phyloP scores from a whole-genome alignment of 441 rosid genomes.

The Caryocar brasiliense region DNA sequence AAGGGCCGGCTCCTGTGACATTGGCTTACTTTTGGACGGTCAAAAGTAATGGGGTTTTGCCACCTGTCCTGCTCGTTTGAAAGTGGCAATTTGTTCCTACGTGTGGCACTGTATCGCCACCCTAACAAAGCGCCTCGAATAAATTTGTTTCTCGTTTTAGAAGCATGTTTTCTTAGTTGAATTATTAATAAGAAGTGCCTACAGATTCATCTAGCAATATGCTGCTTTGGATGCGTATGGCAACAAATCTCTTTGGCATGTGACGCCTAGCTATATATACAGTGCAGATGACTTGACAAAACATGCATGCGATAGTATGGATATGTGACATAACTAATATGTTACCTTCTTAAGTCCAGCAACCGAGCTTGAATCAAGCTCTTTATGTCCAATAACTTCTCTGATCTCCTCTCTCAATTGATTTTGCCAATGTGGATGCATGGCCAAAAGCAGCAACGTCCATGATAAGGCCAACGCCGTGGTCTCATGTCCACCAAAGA shows the following conservation, averaged over 20 bases:
- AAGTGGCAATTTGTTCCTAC: neutral
- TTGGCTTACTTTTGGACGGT: neutral
- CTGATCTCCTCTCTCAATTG: constrained; percentile 64
- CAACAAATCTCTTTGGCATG: too few species aligned
- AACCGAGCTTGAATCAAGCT: constrained; percentile 51
- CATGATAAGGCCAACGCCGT: constrained; percentile 80
- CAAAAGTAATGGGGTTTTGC: neutral
- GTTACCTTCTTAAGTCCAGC: constrained; percentile 79
- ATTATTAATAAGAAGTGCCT: too few species aligned
- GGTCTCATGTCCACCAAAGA: constrained; percentile 93
- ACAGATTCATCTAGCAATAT: too few species aligned
- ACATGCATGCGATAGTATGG: too few species aligned
- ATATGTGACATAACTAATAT: neutral
- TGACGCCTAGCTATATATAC: too few species aligned
- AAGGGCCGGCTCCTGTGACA: neutral
- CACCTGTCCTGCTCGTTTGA: neutral
- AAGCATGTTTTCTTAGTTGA: too few species aligned
- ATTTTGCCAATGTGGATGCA: constrained; percentile 72
- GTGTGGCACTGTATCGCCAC: too few species aligned
- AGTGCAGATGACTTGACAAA: too few species aligned
- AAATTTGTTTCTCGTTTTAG: too few species aligned
- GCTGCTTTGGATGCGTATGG: too few species aligned
- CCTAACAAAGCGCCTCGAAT: too few species aligned
- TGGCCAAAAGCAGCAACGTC: constrained; percentile 73
- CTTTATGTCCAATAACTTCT: constrained; percentile 48